phyloP scores from a whole-genome alignment of 1,139 yeast species.

The Magnusiomyces tetraspermus region DNA sequence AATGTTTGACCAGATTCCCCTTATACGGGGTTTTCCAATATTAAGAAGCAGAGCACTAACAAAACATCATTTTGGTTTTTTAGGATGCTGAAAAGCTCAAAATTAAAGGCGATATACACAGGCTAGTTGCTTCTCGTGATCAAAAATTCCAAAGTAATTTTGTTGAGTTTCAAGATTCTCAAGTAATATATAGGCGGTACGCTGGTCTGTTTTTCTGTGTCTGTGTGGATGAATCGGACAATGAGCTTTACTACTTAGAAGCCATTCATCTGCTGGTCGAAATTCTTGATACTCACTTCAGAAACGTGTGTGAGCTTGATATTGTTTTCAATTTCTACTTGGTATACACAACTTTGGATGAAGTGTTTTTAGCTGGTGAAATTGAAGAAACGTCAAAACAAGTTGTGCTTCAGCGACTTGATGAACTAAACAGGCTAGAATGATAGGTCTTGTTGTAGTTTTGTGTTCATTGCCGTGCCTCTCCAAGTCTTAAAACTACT shows the following conservation, averaged over 20 bases:
- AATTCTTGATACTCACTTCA: slow-evolving; percentile 73
- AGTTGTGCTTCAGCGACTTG: slow-evolving; percentile 57
- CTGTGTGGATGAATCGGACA: slow-evolving; percentile 65
- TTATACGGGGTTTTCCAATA: background rate
- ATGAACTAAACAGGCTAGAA: slow-evolving; percentile 33
- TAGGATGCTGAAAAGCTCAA: slow-evolving; percentile 46
- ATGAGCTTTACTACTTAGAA: slow-evolving; percentile 74
- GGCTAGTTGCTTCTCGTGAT: slow-evolving; percentile 72
- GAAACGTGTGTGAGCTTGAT: slow-evolving; percentile 91
- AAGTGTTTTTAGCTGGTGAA: slow-evolving; percentile 70
- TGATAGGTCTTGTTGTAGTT: too few relatives aligned
- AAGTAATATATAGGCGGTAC: slow-evolving; percentile 77
- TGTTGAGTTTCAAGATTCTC: slow-evolving; percentile 48
- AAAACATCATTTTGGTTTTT: slow-evolving; percentile 7
- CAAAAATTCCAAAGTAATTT: slow-evolving; percentile 55
- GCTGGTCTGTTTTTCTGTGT: slow-evolving; percentile 85
- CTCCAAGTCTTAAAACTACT: too few relatives aligned
- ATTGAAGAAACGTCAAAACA: slow-evolving; percentile 75
- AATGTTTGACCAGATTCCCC: background rate
- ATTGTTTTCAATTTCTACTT: slow-evolving; percentile 86
- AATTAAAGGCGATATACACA: slow-evolving; percentile 60
- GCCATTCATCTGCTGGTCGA: slow-evolving; percentile 85
- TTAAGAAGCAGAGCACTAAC: background rate
- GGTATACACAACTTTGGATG: slow-evolving; percentile 87
- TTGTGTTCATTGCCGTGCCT: too few relatives aligned